Evolutionary conservation across 148 eudicot species (phyloP).

Genomic region (Cornus suecica): DNA sequence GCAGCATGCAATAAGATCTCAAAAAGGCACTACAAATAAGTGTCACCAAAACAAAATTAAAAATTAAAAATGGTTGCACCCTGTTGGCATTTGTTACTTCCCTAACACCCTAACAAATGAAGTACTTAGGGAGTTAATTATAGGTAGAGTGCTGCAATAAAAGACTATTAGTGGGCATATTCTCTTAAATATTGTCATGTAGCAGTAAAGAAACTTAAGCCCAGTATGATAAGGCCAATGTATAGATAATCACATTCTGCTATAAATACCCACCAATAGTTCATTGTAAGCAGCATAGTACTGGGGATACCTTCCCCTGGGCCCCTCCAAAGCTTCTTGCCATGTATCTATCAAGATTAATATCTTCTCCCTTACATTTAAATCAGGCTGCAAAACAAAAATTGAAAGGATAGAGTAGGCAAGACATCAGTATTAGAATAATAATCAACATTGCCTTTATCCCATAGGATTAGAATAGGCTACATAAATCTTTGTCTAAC

Average conservation of each 20-base stretch:
- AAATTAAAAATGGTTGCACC: not conserved
- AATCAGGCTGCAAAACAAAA: constrained; percentile 64
- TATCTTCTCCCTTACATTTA: constrained; percentile 79
- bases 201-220: not conserved
- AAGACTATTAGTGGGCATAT: not conserved
- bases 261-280: constrained; percentile 49
- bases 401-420: constrained; percentile 17
- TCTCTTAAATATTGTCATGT: not conserved
- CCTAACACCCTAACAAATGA: not conserved
- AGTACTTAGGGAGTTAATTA: not conserved
- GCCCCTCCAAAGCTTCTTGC: constrained; percentile 92
- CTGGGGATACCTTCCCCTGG: constrained; percentile 74
- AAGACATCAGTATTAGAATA: not conserved
- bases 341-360: constrained; percentile 80
- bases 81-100: not conserved
- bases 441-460: too few species aligned
- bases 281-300: constrained; percentile 85
- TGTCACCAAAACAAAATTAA: not conserved
- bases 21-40: not conserved
- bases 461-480: too few species aligned
- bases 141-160: not conserved
- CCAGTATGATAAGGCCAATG: not conserved
- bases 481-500: too few species aligned
- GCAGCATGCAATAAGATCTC: not conserved
- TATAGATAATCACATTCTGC: not conserved